phyloP scores from a whole-genome alignment of 352 stramenopile species.

The Phytopythium montanum region DNA sequence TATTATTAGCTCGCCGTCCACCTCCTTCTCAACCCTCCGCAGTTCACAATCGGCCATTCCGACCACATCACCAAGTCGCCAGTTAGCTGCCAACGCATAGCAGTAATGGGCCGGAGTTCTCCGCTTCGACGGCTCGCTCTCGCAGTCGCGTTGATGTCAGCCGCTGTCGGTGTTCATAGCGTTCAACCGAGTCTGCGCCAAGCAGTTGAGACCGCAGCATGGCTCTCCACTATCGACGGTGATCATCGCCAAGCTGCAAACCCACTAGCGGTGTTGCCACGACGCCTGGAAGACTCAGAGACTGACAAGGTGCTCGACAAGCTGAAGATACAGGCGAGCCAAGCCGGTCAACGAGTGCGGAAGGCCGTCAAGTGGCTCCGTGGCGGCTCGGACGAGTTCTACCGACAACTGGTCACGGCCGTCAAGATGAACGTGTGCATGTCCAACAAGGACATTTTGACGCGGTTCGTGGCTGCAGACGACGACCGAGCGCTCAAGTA shows the following conservation, averaged over 20 bases:
- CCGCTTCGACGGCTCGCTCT: not conserved
- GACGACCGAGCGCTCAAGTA: constrained; percentile 39
- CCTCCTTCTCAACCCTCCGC: not conserved
- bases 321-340: constrained; percentile 31
- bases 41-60: not conserved
- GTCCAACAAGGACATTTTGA: constrained; percentile 18
- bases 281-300: not conserved
- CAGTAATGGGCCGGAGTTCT: not conserved
- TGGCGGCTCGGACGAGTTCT: constrained; percentile 53
- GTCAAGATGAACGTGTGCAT: constrained; percentile 51
- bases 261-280: not conserved
- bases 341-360: constrained; percentile 41
- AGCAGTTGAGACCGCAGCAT: not conserved
- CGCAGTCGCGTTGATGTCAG: not conserved
- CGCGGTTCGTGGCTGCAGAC: constrained; percentile 30
- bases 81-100: not conserved
- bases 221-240: not conserved
- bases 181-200: not conserved
- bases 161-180: no score
- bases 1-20: no score
- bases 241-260: not conserved
- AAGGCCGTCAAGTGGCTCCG: constrained; percentile 59
- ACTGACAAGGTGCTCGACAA: constrained; percentile 11
- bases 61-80: not conserved
- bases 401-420: constrained; percentile 50